Percentiles rank a stretch among this genome's conserved stretches.
These are phyloP conservation scores for Trichoderma virens DNA, from an alignment of 495 filamentous ascomycete species.

Conservation along the genomic window DNA sequence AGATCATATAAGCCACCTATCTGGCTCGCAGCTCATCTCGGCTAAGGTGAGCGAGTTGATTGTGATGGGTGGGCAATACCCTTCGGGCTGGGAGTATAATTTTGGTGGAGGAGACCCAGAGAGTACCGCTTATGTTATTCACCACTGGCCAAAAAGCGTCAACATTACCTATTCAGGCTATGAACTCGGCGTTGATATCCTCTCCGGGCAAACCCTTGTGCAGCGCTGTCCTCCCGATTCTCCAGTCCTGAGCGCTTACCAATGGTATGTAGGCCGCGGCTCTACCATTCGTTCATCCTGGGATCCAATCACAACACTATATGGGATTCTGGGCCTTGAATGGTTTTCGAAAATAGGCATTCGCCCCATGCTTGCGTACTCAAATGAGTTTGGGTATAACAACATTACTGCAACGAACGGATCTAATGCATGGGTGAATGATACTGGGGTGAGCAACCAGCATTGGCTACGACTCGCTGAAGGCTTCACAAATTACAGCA, in stretches of 20 bases:
- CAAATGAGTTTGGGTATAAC: background rate
- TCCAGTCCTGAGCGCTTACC: background rate
- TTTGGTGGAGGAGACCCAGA: background rate
- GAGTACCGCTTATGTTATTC: background rate
- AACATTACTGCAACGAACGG: background rate
- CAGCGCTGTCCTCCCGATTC: background rate
- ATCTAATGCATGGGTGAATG: background rate
- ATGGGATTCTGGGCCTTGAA: background rate
- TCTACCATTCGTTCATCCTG: background rate
- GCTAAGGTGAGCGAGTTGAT: background rate
- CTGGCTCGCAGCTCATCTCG: background rate
- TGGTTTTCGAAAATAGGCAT: background rate
- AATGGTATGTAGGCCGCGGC: background rate
- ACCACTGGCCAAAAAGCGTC: background rate
- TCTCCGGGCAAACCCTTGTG: background rate
- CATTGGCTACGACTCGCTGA: background rate
- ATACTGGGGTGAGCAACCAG: background rate
- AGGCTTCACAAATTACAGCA: background rate
- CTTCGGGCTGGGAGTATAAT: background rate
- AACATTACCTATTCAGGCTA: background rate
- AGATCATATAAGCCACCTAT: background rate
- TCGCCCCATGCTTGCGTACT: background rate
- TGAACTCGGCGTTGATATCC: background rate
- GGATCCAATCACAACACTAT: background rate
- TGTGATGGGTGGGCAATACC: background rate